Evolutionary conservation across 352 stramenopile species (phyloP), one percentile per base, ranked within the genome.

Genomic region (Globisporangium nunn): DNA sequence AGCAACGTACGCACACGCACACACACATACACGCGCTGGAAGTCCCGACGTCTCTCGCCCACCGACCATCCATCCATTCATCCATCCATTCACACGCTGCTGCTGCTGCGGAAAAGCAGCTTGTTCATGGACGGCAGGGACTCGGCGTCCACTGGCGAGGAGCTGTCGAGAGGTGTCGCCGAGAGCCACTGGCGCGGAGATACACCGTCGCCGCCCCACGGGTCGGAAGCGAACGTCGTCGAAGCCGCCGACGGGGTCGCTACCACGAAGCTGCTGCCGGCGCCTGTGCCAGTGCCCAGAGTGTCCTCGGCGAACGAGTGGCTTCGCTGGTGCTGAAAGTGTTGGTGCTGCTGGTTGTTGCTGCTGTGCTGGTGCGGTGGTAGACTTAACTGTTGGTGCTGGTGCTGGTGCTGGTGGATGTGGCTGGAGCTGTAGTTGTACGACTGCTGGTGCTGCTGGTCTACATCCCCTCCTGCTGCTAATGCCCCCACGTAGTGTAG

Each of bases 51-150:
- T 6, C 43, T 30, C 17, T 29, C 43, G 17, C 17, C 23, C 23
- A 23, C 23, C 23, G 23, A 23, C 23, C 23, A 23, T 23, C 23
- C 23, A 23, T 23, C 23, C 23, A 23, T 23, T 23, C 23, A 23
- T 23, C 23, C 17, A 45, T 7, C 40, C 5, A 3, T 4, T 48
- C 43, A 48, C 43, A 48, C 43, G 43, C 43, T 48, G 43, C 43
- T 48, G 43, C 43, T 15, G n/a, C 56, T 62, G 30, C 76, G 73
- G 51, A 72, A 76, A 39, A 89, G 67, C 52, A 87, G 61, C 41
- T 82, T 78, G 50, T 67, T 80, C 59, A 89, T 85, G 49, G 78
- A 81, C 23, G 78, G 76, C 50, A 89, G 71, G 56, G 75, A 84
- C 35, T 87, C 75, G 12, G 50, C 28, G 50, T 67, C 61, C 37